These are phyloP conservation scores for Sporothrix schenckii DNA, from an alignment of 2,329 filamentous ascomycete species.

Conservation along the genomic window DNA sequence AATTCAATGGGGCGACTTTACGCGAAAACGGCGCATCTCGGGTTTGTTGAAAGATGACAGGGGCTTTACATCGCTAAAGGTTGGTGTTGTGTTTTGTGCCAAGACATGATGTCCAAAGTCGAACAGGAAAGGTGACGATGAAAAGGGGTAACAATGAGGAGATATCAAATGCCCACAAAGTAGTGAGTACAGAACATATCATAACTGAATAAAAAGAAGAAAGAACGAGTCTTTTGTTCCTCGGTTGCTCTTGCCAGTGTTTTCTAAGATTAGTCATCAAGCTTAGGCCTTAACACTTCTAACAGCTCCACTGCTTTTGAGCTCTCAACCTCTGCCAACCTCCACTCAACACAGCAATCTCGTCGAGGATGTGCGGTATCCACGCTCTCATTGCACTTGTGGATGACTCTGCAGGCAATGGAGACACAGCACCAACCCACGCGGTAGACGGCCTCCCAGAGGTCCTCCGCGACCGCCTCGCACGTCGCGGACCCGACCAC, in stretches of 20 bases:
- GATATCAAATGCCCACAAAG: not conserved
- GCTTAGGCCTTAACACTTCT: not conserved
- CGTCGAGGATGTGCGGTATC: slow-evolving; percentile 62
- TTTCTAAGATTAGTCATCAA: not conserved
- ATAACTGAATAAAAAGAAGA: not conserved
- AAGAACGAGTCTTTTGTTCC: not conserved
- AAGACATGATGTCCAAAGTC: not conserved
- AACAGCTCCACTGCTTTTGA: not conserved
- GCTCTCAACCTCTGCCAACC: not conserved
- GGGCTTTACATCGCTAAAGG: not conserved
- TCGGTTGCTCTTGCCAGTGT: not conserved
- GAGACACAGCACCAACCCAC: not conserved
- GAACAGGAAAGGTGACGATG: not conserved
- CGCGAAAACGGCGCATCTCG: slow-evolving; percentile 23
- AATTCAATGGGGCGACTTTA: not conserved
- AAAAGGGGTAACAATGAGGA: not conserved
- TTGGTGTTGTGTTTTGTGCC: not conserved
- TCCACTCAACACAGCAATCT: not conserved
- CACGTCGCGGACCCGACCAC: slow-evolving; percentile 64
- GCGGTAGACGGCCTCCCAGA: slow-evolving; percentile 38
- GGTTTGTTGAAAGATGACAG: not conserved
- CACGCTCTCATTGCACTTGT: slow-evolving; percentile 53
- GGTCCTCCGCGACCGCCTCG: slow-evolving; percentile 51
- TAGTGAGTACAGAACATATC: not conserved
- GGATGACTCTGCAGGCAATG: slow-evolving; percentile 30